Conservation (phyloP, 1,139 yeast species). For the Taphrina communis region DNA sequence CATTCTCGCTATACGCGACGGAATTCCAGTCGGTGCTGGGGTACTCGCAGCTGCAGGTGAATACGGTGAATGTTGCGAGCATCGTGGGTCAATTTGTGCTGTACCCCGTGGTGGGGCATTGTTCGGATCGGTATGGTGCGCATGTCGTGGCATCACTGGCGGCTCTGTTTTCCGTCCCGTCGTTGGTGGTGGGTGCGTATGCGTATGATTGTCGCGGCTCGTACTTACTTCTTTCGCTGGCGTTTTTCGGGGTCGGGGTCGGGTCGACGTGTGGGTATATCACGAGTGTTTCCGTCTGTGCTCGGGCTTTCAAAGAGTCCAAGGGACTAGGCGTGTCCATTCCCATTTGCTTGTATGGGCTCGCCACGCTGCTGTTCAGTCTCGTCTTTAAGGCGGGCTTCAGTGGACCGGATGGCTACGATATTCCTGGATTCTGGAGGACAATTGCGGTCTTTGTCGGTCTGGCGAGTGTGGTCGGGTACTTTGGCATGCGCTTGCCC, state of each 20-base stretch:
- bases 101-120: constrained; percentile 28
- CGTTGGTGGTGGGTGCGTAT: constrained; percentile 17
- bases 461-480: constrained; percentile 24
- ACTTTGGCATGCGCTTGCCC: constrained; percentile 22
- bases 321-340: constrained; percentile 33
- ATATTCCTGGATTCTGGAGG: constrained; percentile 37
- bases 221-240: constrained; percentile 1
- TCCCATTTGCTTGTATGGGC: constrained; percentile 30
- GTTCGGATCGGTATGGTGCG: constrained; percentile 34
- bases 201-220: constrained; percentile 25
- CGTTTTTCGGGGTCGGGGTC: constrained; percentile 24
- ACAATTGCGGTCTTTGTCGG: constrained; percentile 7
- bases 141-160: constrained; percentile 21
- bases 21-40: constrained; percentile 23
- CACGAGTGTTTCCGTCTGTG: constrained; percentile 23
- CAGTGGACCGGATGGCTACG: constrained; percentile 1
- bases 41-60: constrained; percentile 27
- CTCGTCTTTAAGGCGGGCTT: constrained; percentile 20
- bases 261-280: constrained; percentile 36
- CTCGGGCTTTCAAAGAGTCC: constrained; percentile 14
- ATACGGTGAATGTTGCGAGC: constrained; percentile 34
- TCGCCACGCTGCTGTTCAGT: constrained; percentile 33
- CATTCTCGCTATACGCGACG: constrained; percentile 28
- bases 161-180: constrained; percentile 26
- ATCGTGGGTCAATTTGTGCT: constrained; percentile 30